Percentiles rank a stretch among this genome's conserved stretches.
Evolutionary conservation across 2,329 filamentous ascomycete genomes (phyloP).

Genomic region (Plectosphaerella sp.): DNA sequence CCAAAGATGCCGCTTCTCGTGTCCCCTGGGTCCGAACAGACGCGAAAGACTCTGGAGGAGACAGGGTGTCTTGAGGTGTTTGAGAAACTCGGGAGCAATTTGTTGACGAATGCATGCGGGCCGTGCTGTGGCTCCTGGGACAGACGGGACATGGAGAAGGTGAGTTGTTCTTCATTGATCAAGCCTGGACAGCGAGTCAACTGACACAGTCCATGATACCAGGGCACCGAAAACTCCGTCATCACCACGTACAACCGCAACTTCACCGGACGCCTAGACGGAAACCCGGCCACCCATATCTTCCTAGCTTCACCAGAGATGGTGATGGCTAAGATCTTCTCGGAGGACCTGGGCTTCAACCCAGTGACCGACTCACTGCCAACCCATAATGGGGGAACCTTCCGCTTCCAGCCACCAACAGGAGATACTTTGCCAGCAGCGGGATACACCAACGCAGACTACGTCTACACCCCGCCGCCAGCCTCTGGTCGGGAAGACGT

Average conservation of each 20-base stretch:
- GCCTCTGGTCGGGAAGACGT: conserved; percentile 66
- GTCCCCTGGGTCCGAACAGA: conserved; percentile 95
- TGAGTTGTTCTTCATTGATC: too few species aligned
- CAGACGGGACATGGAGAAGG: conserved; percentile 82
- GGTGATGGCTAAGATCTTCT: conserved; percentile 80
- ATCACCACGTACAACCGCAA: conserved; percentile 99
- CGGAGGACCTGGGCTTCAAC: conserved; percentile 88
- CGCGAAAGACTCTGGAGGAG: conserved; percentile 84
- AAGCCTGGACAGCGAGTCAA: neutral
- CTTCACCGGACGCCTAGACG: conserved; percentile 97
- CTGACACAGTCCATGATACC: conserved; percentile 39
- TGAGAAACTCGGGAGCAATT: conserved; percentile 91
- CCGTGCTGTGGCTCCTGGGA: conserved; percentile 96
- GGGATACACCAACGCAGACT: conserved; percentile 85
- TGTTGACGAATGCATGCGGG: conserved; percentile 92
- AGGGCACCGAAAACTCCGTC: conserved; percentile 94
- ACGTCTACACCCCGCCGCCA: conserved; percentile 96
- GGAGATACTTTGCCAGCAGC: conserved; percentile 74
- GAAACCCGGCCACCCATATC: conserved; percentile 89
- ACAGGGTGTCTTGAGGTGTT: conserved; percentile 92
- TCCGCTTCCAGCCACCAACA: conserved; percentile 75
- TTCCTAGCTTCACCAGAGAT: conserved; percentile 91
- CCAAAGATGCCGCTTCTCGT: conserved; percentile 90
- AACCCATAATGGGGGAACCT: conserved; percentile 95
- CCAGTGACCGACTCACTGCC: conserved; percentile 87